These are phyloP conservation scores for Blastocrithidia nonstop DNA, from an alignment of 208 protist genomes.

Conservation along the genomic window DNA sequence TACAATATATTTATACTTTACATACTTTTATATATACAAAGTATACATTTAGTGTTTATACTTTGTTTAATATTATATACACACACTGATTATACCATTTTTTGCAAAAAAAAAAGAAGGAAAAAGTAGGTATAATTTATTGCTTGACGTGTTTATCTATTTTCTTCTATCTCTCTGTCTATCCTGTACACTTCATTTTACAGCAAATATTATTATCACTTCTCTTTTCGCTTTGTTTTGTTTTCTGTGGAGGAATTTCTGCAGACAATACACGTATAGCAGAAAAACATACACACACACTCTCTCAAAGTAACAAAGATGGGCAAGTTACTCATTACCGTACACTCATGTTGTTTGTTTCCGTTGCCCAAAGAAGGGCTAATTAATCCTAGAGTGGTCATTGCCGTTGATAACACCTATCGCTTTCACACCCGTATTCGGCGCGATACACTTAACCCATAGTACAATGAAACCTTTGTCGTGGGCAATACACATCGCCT, in stretches of 20 bases:
- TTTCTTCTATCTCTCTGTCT: no score
- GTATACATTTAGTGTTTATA: no score
- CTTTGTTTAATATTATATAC: no score
- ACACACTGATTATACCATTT: no score
- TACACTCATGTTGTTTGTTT: conserved; percentile 30
- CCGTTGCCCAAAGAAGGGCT: conserved; percentile 12
- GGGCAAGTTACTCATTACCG: conserved; percentile 41
- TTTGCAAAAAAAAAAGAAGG: no score
- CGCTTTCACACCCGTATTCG: conserved; percentile 41
- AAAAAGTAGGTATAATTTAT: no score
- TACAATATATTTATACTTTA: no score
- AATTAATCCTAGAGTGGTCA: conserved; percentile 30
- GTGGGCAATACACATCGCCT: conserved; percentile 68
- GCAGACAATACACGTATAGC: conserved; percentile 1
- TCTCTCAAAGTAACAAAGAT: conserved; percentile 9
- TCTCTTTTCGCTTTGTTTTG: conserved; percentile 1
- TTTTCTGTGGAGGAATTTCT: background rate
- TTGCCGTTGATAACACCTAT: conserved; percentile 54
- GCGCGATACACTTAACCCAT: conserved; percentile 15
- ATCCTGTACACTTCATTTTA: no score
- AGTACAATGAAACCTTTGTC: conserved; percentile 52
- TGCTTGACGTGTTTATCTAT: no score
- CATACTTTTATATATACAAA: no score
- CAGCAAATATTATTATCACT: no score
- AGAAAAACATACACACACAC: conserved; percentile 2